Base-by-base conservation (phyloP, 1,284 basidiomycete species). In the Boletus mariae region DNA sequence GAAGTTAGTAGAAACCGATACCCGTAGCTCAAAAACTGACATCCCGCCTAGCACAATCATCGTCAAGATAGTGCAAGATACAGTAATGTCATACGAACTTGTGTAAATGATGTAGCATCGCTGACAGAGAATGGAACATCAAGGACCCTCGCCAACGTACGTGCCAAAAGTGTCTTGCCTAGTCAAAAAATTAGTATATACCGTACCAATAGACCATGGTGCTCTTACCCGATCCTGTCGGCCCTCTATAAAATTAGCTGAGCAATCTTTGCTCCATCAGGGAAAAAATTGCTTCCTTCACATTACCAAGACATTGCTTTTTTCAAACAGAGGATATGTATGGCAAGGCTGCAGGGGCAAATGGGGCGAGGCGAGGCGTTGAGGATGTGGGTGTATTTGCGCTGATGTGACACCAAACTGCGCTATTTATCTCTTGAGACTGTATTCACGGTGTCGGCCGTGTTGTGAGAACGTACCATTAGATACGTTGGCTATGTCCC, bases 241-340 rank as follows among this genome's bases (percentile, higher is more conserved):
- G 89, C 41, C 89, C 89, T 62, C 88, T 91, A 58, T 40, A 49
- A 43, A n/a, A 51, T 56, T 41, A 26, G 40, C 23, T 59, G 52
- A 60, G 46, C 57, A 52, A 52, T 13, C 45, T 42, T 46, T 37
- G 28, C 10, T 46, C 47, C 45, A 35, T 17, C 47, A 6, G 15
- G 25, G n/a, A 55, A 46, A 48, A 49, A 12, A 31, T 31, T 17
- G 4, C 41, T 54, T 31, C 38, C 29, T 54, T 69, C 37, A 64
- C 92, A 96, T 80, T 58, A 95, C 85, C 47, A 95, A 74, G 2
- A 96, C 91, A 66, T 97, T 96, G 65, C 91, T 94, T 79, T 97
- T 97, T 75, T 96, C 94, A 53, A 94, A 91, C 29, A 82, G 64
- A 37, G 84, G 79, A n/a, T 76, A 63, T 2, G 73, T 69, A 52